A percentile compares a stretch with the other conserved stretches of the same genome.
phyloP scores from a whole-genome alignment of 2,329 filamentous ascomycete genomes.

The Didymella sp. region DNA sequence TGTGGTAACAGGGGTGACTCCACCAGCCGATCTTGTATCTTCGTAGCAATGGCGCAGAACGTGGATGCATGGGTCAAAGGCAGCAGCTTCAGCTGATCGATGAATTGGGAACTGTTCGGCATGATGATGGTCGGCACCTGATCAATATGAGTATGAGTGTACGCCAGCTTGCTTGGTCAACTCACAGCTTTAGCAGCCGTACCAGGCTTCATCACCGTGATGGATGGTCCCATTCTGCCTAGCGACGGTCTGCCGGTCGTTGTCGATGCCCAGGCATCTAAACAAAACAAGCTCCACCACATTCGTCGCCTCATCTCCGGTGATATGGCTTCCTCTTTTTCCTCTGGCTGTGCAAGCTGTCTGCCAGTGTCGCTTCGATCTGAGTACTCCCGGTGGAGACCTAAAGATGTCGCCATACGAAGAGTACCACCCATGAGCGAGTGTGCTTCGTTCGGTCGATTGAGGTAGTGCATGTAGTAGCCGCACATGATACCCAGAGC shows the following conservation, averaged over 20 bases:
- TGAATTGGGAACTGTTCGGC: constrained; percentile 46
- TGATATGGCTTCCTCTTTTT: constrained; percentile 45
- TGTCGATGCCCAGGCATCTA: constrained; percentile 54
- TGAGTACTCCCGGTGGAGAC: constrained; percentile 70
- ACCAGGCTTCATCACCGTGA: constrained; percentile 49
- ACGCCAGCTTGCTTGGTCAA: not conserved
- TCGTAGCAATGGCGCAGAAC: constrained; percentile 80
- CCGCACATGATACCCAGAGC: constrained; percentile 74
- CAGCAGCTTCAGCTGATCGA: constrained; percentile 69
- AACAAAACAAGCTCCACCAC: constrained; percentile 56
- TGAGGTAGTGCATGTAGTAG: constrained; percentile 80
- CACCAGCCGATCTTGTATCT: constrained; percentile 77
- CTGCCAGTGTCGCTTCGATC: constrained; percentile 38
- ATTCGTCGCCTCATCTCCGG: constrained; percentile 52
- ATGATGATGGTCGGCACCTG: constrained; percentile 35
- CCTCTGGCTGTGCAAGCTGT: constrained; percentile 28
- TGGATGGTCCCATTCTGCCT: constrained; percentile 49
- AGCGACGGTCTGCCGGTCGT: constrained; percentile 53
- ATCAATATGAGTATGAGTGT: constrained; percentile 10
- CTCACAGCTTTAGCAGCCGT: constrained; percentile 43
- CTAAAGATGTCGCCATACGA: constrained; percentile 76
- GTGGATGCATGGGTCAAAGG: constrained; percentile 78
- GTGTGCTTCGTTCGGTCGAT: constrained; percentile 78
- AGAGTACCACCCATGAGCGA: constrained; percentile 74
- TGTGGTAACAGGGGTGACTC: constrained; percentile 71